phyloP scores from a whole-genome alignment of 2,329 filamentous ascomycete species.

The Trichoderma sp. region DNA sequence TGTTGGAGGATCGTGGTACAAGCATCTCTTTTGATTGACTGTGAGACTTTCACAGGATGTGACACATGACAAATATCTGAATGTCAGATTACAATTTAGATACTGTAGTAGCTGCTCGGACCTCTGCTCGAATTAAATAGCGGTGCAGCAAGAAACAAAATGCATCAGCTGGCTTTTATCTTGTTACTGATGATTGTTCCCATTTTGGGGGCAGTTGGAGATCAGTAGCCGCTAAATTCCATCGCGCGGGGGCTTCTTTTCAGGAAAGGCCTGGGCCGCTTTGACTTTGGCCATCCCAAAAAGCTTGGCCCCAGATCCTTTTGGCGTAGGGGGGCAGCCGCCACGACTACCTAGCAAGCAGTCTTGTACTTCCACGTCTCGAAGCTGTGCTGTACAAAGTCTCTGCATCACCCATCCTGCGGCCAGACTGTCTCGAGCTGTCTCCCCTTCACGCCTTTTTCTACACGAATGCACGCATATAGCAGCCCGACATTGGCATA shows the following conservation, averaged over 20 bases:
- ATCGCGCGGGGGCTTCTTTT: background rate
- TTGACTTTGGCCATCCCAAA: background rate
- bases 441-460: background rate
- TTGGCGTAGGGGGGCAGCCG: conserved; percentile 1
- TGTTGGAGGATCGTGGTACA: background rate
- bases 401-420: conserved; percentile 6
- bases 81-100: background rate
- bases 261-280: background rate
- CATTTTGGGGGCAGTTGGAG: background rate
- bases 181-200: background rate
- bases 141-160: background rate
- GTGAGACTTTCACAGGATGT: background rate
- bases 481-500: background rate
- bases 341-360: background rate
- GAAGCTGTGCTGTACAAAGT: background rate
- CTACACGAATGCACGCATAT: background rate
- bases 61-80: background rate
- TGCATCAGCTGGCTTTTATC: background rate
- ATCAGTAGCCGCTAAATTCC: conserved; percentile 6
- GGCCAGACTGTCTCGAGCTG: background rate
- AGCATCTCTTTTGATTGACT: background rate
- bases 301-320: background rate
- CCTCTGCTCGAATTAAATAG: background rate
- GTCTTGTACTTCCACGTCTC: background rate
- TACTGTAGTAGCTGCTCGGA: background rate